These are phyloP conservation scores for Colletotrichum sp. DNA, from an alignment of 2,329 filamentous ascomycete species.

Conservation along the genomic window DNA sequence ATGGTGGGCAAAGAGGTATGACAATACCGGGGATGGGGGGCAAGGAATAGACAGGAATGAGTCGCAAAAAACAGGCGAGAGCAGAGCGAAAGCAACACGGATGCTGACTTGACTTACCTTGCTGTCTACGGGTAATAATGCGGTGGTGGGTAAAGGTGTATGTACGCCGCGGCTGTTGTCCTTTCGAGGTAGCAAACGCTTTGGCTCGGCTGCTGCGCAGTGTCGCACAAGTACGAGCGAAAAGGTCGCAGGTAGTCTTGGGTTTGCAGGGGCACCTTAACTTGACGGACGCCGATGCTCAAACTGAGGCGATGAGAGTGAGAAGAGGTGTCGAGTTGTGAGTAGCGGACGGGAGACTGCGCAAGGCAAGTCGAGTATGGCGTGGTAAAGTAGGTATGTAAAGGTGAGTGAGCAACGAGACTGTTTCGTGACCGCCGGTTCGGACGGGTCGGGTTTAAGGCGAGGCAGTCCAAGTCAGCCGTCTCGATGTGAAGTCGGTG, in stretches of 20 bases:
- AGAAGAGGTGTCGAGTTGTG: not conserved
- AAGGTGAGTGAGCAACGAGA: not conserved
- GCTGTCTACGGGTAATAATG: not conserved
- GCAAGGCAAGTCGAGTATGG: not conserved
- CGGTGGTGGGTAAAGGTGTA: not conserved
- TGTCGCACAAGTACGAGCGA: conserved; percentile 2
- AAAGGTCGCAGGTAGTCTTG: not conserved
- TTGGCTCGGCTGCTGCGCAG: conserved; percentile 7
- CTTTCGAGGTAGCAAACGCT: conserved; percentile 1
- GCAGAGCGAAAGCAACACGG: not conserved
- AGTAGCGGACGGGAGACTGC: not conserved
- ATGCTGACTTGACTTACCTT: conserved; percentile 5
- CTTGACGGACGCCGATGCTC: not conserved
- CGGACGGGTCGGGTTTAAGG: conserved; percentile 8
- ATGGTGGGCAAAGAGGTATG: not conserved
- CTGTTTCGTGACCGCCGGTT: not conserved
- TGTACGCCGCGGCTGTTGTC: conserved; percentile 1
- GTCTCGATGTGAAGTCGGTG: not conserved
- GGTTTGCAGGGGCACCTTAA: not conserved
- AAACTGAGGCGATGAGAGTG: not conserved
- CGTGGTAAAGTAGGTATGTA: not conserved
- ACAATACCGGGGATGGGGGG: not conserved
- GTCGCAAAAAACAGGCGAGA: not conserved
- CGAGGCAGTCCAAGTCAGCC: not conserved
- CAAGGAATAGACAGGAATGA: not conserved